These are phyloP conservation scores for Salix caprea DNA, from an alignment of 345 rosid species.

Conservation along the genomic window DNA sequence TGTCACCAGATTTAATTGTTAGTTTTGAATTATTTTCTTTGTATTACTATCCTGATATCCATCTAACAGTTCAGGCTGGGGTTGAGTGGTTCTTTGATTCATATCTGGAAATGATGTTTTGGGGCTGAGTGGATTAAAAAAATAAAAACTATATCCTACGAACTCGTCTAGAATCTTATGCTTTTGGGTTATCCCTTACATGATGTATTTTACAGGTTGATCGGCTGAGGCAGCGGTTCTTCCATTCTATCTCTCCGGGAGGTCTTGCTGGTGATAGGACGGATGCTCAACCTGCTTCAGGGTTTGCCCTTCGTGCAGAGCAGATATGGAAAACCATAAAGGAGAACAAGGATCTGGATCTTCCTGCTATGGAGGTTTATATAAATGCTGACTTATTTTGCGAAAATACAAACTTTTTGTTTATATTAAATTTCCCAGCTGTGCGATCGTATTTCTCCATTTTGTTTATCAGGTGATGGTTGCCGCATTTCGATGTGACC, in stretches of 20 bases:
- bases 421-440: too few species aligned
- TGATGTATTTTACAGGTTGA: conserved; percentile 22
- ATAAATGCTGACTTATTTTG: not conserved
- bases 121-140: too few species aligned
- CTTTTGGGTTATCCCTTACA: too few species aligned
- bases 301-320: conserved; percentile 30
- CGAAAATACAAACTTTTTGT: not conserved
- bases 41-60: too few species aligned
- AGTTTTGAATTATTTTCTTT: too few species aligned
- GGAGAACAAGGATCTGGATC: conserved; percentile 35
- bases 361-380: conserved; percentile 35
- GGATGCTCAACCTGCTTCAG: conserved; percentile 36
- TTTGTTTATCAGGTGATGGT: conserved; percentile 36
- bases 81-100: too few species aligned
- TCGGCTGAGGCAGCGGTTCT: conserved; percentile 30
- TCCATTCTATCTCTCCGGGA: conserved; percentile 37
- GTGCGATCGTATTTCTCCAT: too few species aligned
- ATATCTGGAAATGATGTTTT: not conserved
- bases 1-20: too few species aligned
- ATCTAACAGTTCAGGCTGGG: too few species aligned
- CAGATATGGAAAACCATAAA: conserved; percentile 34
- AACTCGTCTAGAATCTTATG: too few species aligned
- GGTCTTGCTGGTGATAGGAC: conserved; percentile 36
- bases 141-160: too few species aligned
- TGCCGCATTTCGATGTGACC: conserved; percentile 37